A percentile compares a stretch with the other conserved stretches of the same genome.
phyloP scores from a whole-genome alignment of 2,329 filamentous ascomycete genomes.

The Chrysoporthe austroafricana region DNA sequence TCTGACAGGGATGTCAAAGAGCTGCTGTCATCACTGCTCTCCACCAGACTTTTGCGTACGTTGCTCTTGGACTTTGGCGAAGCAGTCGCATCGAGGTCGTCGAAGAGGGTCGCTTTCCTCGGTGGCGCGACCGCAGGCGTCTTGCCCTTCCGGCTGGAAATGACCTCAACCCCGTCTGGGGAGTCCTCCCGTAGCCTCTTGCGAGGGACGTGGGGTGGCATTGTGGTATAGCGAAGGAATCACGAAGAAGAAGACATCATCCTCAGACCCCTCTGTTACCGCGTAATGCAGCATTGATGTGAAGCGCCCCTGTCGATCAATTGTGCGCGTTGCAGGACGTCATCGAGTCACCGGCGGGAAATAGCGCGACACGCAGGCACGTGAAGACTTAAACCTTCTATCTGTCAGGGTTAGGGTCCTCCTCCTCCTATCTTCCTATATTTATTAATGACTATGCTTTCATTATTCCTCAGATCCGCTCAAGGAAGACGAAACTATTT shows the following conservation, averaged over 20 bases:
- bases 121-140: slow-evolving; percentile 37
- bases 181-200: slow-evolving; percentile 62
- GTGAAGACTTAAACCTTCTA: slow-evolving; percentile 3
- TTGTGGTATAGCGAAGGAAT: slow-evolving; percentile 38
- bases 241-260: neutral
- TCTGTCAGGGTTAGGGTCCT: neutral
- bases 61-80: slow-evolving; percentile 38
- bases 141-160: slow-evolving; percentile 35
- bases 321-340: neutral
- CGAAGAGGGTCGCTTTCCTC: slow-evolving; percentile 63
- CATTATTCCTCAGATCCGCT: neutral
- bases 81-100: slow-evolving; percentile 59
- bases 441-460: neutral
- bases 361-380: slow-evolving; percentile 15
- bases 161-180: slow-evolving; percentile 40
- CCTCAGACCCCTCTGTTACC: no score
- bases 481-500: neutral
- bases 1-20: slow-evolving; percentile 60
- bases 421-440: neutral
- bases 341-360: slow-evolving; percentile 15
- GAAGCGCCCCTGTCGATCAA: slow-evolving; percentile 7
- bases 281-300: neutral
- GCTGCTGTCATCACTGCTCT: slow-evolving; percentile 50
- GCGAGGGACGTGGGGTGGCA: slow-evolving; percentile 71
- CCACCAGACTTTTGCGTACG: slow-evolving; percentile 35